Conservation (phyloP, 305 asterid genomes). For the Caryopteris hybrid region DNA sequence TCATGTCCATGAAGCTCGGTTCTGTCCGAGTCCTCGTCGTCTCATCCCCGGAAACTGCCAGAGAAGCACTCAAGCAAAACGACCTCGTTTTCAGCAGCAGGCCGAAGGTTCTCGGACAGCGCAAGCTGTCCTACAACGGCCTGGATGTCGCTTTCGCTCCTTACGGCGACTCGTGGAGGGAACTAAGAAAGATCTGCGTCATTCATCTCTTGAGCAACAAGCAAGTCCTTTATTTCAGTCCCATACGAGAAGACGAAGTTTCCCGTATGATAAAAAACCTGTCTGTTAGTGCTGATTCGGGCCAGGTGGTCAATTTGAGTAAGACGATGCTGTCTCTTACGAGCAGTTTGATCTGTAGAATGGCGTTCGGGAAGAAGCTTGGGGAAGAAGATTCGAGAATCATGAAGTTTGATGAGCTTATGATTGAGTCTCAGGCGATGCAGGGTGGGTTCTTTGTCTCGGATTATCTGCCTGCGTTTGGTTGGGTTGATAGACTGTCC, state of each 20-base stretch:
- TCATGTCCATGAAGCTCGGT: constrained; percentile 41
- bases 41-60: constrained; percentile 29
- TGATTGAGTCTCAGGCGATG: constrained; percentile 33
- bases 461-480: constrained; percentile 31
- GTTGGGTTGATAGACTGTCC: constrained; percentile 36
- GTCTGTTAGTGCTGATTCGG: neutral
- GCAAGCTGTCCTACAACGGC: constrained; percentile 25
- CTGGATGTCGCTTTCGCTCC: constrained; percentile 31
- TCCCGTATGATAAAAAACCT: neutral
- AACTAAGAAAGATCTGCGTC: constrained; percentile 36
- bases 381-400: neutral
- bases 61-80: constrained; percentile 28
- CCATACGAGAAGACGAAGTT: constrained; percentile 34
- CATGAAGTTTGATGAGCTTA: constrained; percentile 28
- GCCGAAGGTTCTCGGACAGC: constrained; percentile 25
- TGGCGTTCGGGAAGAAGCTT: constrained; percentile 31
- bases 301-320: constrained; percentile 11
- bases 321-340: constrained; percentile 14
- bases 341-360: constrained; percentile 24
- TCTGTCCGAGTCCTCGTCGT: constrained; percentile 20
- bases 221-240: constrained; percentile 27
- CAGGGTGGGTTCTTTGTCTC: constrained; percentile 26
- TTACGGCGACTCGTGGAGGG: constrained; percentile 35
- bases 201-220: constrained; percentile 35
- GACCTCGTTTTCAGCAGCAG: constrained; percentile 41